Base-by-base conservation (phyloP, 345 rosid genomes). In the Eucalyptus paniculata region DNA sequence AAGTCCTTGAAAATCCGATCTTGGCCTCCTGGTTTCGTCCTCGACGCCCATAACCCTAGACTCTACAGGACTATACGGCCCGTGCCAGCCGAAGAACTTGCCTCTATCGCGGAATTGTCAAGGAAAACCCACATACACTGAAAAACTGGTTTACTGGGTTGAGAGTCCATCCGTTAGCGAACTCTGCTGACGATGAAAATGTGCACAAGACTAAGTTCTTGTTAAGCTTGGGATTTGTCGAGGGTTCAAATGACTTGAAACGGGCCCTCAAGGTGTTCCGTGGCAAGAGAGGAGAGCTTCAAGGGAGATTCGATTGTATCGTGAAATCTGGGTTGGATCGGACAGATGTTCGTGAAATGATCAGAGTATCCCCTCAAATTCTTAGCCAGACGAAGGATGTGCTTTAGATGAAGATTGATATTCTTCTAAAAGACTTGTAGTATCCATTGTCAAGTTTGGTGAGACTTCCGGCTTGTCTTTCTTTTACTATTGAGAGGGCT, bases 231-330 rank as follows among this genome's bases (percentile, higher is more conserved):
- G 98, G 98, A 81, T 92, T 94, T 40, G 91, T 88, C 42, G 92
- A 95, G 91, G 92, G 92, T 69, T 91, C 95, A 2, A 88, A 88
- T 24, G 90, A 91, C 89, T 89, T 95, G 93, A 91, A 92, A 89
- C 88, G 87, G 60, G 94, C 94, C 45, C 87, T 93, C 83, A 94
- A 94, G 93, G 69, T 44, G 51, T 94, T 94, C 88, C 94, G 97
- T 65, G 97, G 96, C 87, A 94, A 90, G 42, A 97, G 96, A 90
- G 77, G 89, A 24, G 94, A 97, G 89, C 92, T 97, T 86, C 98
- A 93, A 49, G 96, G 96, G 91, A 94, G 99, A 93, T 97, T 94
- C 86, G 94, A 96, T 91, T 95, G 93, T 56, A 83, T 97, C n/a
- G 91, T 95, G 87, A 92, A 92, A 87, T 94, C 96, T 49, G 98